Percentiles rank a stretch among this genome's conserved stretches.
These are phyloP conservation scores for Naganishia vishniacii DNA, from an alignment of 768 basidiomycete genomes.

Conservation along the genomic window DNA sequence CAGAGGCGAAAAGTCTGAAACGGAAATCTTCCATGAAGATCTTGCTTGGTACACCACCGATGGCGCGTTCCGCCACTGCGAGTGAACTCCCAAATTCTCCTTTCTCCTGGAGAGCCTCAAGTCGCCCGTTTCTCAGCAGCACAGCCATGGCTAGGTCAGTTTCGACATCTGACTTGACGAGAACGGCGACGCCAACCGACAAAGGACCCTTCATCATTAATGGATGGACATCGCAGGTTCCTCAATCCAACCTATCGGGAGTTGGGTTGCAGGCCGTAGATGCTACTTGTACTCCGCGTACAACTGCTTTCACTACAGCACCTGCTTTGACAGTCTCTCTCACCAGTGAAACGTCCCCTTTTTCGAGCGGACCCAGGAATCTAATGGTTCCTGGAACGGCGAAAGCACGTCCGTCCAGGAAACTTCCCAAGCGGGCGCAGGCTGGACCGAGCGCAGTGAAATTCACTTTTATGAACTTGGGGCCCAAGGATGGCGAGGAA, in stretches of 20 bases:
- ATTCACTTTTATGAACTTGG: constrained; percentile 9
- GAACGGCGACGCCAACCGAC: neutral
- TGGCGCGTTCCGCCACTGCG: neutral
- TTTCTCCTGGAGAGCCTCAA: neutral
- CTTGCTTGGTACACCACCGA: neutral
- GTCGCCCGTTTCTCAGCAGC: no score
- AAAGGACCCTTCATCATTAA: neutral
- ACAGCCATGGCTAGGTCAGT: neutral
- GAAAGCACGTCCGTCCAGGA: neutral
- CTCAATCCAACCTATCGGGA: neutral
- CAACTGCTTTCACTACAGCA: neutral
- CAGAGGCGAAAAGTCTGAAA: neutral
- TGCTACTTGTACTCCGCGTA: neutral
- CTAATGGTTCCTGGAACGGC: neutral
- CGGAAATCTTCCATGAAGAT: neutral
- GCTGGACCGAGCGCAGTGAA: neutral
- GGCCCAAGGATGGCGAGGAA: constrained; percentile 13
- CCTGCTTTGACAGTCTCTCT: neutral
- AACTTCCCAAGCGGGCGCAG: constrained; percentile 3
- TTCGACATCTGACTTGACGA: neutral
- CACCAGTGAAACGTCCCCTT: neutral
- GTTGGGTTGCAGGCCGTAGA: constrained; percentile 8
- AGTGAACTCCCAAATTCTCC: neutral
- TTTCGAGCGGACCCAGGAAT: neutral
- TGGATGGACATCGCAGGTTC: constrained; percentile 17